Conservation (phyloP, 1,139 yeast genomes). For the Saccharomyces hybrid region DNA sequence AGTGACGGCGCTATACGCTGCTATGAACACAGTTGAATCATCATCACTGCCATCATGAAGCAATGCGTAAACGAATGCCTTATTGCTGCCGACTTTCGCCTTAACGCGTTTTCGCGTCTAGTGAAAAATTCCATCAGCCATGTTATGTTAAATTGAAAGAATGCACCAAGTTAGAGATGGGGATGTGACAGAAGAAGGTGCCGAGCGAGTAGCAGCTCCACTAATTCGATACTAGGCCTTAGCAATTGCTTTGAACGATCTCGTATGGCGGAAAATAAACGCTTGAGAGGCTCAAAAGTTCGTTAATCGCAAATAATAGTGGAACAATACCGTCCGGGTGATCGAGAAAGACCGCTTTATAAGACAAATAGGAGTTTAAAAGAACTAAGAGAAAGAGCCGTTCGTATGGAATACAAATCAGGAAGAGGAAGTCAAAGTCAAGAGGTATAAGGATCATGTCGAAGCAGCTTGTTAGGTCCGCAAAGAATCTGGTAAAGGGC, state of each 20-base stretch:
- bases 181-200: neutral
- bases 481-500: constrained; percentile 90
- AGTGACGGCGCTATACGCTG: neutral
- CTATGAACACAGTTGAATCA: neutral
- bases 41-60: neutral
- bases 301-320: neutral
- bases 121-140: constrained; percentile 1
- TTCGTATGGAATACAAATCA: neutral
- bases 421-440: neutral
- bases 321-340: neutral
- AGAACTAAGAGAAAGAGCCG: neutral
- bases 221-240: neutral
- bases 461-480: constrained; percentile 70
- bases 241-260: neutral
- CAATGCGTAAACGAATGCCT: neutral
- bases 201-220: neutral
- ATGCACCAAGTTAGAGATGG: neutral
- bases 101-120: neutral
- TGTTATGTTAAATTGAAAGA: neutral
- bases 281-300: neutral
- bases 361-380: neutral
- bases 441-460: constrained; percentile 38
- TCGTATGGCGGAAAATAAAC: neutral
- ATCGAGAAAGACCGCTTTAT: neutral
- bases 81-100: constrained; percentile 2